Evolutionary conservation across 2,329 filamentous ascomycete species (phyloP), one percentile per base, ranked within the genome.

Genomic region (Pseudogymnoascus sp.): DNA sequence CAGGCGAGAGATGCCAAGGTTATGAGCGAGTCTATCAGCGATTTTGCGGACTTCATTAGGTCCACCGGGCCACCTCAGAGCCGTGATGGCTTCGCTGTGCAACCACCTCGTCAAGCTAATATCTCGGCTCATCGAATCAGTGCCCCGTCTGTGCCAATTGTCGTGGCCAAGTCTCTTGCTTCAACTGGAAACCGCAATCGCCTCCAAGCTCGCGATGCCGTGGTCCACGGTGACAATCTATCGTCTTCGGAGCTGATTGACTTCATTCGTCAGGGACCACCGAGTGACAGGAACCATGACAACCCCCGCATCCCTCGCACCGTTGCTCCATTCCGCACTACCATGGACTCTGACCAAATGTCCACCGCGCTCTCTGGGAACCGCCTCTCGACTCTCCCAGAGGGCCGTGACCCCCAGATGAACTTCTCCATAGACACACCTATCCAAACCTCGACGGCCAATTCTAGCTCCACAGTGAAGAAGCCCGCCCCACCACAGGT

Each of bases 41-140:
- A 96, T 70, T 91, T 97, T 76, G 90, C 91, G 21, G 89, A 96
- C 64, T 97, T 96, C 73, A 91, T 96, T 70, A 88, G 91, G 65
- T 90, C 89, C 0, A 96, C 91, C 31, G 91, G 91, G 1, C 89
- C 93, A 15, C 72, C 80, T n/a, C 77, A 77, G 38, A 79, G 79
- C 46, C 56, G 56, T 13, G 56, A 60, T 60, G 76, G 73, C 59
- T 68, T 68, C 23, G 68, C 72, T 13, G 59, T 64, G 9, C 59
- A 33, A 40, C 59, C 62, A 21, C 62, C 66, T 15, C 71, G 72
- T 13, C 70, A 74, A 19, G 37, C 64, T 33, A 72, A 67, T 61
- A 64, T 68, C 7, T 69, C 76, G 71, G 61, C 66, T 64, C 29
- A 69, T 70, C 50, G 62, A 72, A 2, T 67, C 69, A 37, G 61